Evolutionary conservation across 306 rosid species (phyloP).

Genomic region (Psophocarpus tetragonolobus): DNA sequence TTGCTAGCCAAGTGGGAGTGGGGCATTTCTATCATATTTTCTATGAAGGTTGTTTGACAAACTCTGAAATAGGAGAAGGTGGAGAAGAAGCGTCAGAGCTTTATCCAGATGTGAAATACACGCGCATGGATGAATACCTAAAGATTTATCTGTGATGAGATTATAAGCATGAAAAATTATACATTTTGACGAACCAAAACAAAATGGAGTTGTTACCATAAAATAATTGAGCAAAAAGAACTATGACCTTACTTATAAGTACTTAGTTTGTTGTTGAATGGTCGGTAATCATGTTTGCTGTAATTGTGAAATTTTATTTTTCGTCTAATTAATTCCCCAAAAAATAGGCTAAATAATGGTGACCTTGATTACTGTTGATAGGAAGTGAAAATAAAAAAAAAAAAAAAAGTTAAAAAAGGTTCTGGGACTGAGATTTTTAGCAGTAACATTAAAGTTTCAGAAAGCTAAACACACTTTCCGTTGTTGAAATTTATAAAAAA

Average conservation of each 20-base stretch:
- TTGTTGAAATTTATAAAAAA: too few relatives aligned
- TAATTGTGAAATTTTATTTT: conserved; percentile 10
- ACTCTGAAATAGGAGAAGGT: conserved; percentile 64
- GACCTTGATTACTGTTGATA: not conserved
- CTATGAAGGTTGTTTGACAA: conserved; percentile 77
- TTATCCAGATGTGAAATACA: conserved; percentile 80
- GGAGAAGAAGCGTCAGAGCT: conserved; percentile 86
- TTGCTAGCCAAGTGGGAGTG: conserved; percentile 54
- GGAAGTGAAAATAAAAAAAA: not conserved
- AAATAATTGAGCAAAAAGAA: not conserved
- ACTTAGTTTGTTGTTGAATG: not conserved
- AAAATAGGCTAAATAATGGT: not conserved
- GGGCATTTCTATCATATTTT: conserved; percentile 76
- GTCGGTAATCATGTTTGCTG: conserved; percentile 16
- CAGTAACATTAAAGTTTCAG: too few relatives aligned
- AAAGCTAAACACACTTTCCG: too few relatives aligned
- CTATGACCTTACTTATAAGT: not conserved
- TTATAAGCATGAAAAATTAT: not conserved
- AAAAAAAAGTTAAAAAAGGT: too few relatives aligned
- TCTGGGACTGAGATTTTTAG: not conserved
- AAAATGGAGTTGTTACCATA: not conserved
- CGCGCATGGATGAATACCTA: conserved; percentile 68
- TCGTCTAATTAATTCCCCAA: not conserved
- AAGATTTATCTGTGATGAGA: conserved; percentile 35
- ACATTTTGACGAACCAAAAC: not conserved